Base-by-base conservation (phyloP, 108 stramenopile genomes). In the Poteriospumella lacustris region DNA sequence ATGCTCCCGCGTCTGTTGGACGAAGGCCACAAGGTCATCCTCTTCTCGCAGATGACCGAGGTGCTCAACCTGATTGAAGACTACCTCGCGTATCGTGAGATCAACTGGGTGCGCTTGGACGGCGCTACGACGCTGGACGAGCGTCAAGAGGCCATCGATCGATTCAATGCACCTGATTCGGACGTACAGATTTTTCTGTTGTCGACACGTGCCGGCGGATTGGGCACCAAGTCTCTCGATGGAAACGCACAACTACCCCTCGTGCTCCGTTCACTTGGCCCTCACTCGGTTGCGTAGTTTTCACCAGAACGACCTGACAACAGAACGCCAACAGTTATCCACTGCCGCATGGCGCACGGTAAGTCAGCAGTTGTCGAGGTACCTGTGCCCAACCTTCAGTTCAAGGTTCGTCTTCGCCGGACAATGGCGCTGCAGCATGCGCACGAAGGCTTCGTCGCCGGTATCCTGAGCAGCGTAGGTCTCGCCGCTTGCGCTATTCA, bases 201-300 rank as follows among this genome's bases (percentile, higher is more conserved):
- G 58, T 93, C 92, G 58, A 97, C 98, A 2, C 84, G 96, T 1
- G 96, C 98, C 28, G 98, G 98, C 29, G 93, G 94, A 0, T 85
- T 93, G 59, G 97, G 97, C 42, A 92, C 97, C 62, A 99, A 99
- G n/a, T n/a, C n/a, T n/a, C n/a, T n/a, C n/a, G n/a, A n/a, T n/a
- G n/a, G n/a, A 67, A 67, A 67, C 64, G 36, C 12, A 67, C 64
- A 67, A 67, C 64, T 15, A 67, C 64, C 9, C 64, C 64, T 67
- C 64, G 36, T 67, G 64, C 64, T 67, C 64, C 64, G 19, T 67
- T 67, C 12, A 67, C 64, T 67, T 15, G 19, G 9, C 64, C 64
- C 9, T 41, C 19, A 40, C 9, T 31, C 15, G 64, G 15, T 38
- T 67, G 12, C 19, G 40, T 67, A 31, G 64, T 67, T 41, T 67